Conservation (phyloP, 2,329 filamentous ascomycete genomes). For the Didymellaceae sp. region DNA sequence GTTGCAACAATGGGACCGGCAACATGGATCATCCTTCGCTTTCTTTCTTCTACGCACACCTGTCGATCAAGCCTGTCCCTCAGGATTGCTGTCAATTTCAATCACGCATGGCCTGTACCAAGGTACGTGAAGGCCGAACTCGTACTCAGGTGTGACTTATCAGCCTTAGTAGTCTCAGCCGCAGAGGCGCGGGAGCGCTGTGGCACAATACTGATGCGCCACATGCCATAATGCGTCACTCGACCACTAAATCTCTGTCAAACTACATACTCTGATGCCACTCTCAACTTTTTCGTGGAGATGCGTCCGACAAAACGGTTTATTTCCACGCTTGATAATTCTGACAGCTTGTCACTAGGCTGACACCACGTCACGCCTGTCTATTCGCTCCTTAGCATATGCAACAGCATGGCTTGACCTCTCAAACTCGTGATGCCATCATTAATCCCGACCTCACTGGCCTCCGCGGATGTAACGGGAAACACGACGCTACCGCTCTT, state of each 20-base stretch:
- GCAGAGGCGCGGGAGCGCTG: background rate
- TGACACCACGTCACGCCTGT: constrained; percentile 2
- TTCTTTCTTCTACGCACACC: too few species aligned
- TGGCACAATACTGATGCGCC: background rate
- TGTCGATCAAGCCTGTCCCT: background rate
- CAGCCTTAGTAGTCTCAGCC: background rate
- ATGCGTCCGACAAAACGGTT: background rate
- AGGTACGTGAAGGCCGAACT: background rate
- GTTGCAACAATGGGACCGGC: too few species aligned
- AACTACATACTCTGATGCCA: background rate
- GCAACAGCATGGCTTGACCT: too few species aligned
- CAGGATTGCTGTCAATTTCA: too few species aligned
- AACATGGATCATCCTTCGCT: too few species aligned
- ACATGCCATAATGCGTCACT: background rate
- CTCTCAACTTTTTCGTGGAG: background rate
- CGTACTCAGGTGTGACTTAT: background rate
- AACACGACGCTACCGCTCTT: background rate
- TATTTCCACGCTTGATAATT: background rate
- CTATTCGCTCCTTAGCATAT: background rate
- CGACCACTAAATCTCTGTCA: background rate
- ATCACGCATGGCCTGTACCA: background rate
- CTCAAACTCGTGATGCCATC: constrained; percentile 3
- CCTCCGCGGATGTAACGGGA: constrained; percentile 3
- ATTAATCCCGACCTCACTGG: constrained; percentile 1
- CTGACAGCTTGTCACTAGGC: constrained; percentile 1